A percentile compares a stretch with the other conserved stretches of the same genome.
These are phyloP conservation scores for Tubosaeta sp. DNA, from an alignment of 768 basidiomycete genomes.

Conservation along the genomic window DNA sequence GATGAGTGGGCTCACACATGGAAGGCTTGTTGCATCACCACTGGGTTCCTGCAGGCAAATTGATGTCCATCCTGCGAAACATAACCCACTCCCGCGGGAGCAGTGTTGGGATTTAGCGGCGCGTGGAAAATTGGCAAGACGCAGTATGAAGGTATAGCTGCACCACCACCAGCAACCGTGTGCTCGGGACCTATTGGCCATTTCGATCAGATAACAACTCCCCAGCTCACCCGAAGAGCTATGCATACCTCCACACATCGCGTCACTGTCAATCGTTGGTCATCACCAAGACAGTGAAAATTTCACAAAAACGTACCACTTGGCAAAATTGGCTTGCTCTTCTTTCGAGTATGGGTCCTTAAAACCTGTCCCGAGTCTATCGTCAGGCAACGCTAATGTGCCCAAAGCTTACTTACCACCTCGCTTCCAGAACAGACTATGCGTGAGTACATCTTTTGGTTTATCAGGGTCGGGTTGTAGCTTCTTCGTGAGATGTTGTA, in stretches of 20 bases:
- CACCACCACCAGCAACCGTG: slow-evolving; percentile 30
- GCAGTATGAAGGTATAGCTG: slow-evolving; percentile 52
- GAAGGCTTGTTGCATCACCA: slow-evolving; percentile 49
- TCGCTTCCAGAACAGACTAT: slow-evolving; percentile 54
- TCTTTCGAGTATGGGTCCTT: slow-evolving; percentile 60
- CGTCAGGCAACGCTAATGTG: neutral
- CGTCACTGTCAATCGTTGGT: slow-evolving; percentile 33
- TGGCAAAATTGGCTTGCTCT: slow-evolving; percentile 48
- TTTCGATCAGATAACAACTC: neutral
- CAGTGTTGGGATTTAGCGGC: slow-evolving; percentile 26
- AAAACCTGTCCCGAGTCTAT: slow-evolving; percentile 38
- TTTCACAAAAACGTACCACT: slow-evolving; percentile 39
- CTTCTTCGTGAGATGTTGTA: slow-evolving; percentile 42
- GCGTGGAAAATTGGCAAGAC: slow-evolving; percentile 51
- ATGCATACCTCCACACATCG: slow-evolving; percentile 46
- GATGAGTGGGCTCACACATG: slow-evolving; percentile 47
- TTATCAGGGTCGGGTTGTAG: slow-evolving; percentile 44
- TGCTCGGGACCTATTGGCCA: slow-evolving; percentile 48
- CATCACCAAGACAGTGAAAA: neutral
- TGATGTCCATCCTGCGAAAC: slow-evolving; percentile 54
- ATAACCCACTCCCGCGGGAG: slow-evolving; percentile 37
- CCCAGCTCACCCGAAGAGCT: neutral
- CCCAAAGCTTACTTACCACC: slow-evolving; percentile 35
- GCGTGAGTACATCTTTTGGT: slow-evolving; percentile 52
- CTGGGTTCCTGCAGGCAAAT: slow-evolving; percentile 52